phyloP scores from a whole-genome alignment of 805 yeast species.

The Cyberlindnera americana region DNA sequence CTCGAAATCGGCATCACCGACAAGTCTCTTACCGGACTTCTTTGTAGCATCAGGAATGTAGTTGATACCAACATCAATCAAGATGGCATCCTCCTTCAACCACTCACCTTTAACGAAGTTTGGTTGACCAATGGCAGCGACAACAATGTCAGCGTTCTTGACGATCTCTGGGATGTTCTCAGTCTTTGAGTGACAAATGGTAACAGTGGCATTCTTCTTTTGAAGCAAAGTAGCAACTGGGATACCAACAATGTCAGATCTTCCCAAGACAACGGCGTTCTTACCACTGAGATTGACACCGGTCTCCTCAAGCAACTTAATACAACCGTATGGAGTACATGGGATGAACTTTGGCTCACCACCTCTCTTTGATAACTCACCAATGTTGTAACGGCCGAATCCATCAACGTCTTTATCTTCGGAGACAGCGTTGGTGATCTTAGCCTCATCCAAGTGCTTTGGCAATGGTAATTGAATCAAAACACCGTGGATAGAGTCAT shows the following conservation, averaged over 20 bases:
- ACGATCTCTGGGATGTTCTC: conserved; percentile 48
- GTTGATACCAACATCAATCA: conserved; percentile 83
- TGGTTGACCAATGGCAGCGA: conserved; percentile 74
- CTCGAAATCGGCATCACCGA: conserved; percentile 74
- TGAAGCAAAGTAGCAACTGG: conserved; percentile 72
- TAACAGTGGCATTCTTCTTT: conserved; percentile 72
- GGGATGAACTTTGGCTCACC: conserved; percentile 73
- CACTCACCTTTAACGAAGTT: conserved; percentile 71
- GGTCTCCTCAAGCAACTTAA: conserved; percentile 57
- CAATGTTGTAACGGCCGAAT: conserved; percentile 72
- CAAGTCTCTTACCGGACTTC: conserved; percentile 68
- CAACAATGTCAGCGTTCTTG: conserved; percentile 66
- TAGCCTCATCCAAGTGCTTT: conserved; percentile 60
- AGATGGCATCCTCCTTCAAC: conserved; percentile 64
- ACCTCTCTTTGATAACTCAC: conserved; percentile 70
- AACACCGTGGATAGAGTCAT: conserved; percentile 62
- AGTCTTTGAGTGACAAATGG: conserved; percentile 69
- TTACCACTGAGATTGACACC: conserved; percentile 57
- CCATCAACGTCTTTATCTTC: conserved; percentile 81
- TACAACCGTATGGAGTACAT: conserved; percentile 81
- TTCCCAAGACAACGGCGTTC: conserved; percentile 78
- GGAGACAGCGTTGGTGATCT: conserved; percentile 61
- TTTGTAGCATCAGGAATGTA: conserved; percentile 61
- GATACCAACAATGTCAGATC: conserved; percentile 83
- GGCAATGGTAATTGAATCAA: conserved; percentile 79